Percentiles rank a stretch among this genome's conserved stretches.
Evolutionary conservation across 352 stramenopile genomes (phyloP).

Genomic region (Phytophthora nicotianae): DNA sequence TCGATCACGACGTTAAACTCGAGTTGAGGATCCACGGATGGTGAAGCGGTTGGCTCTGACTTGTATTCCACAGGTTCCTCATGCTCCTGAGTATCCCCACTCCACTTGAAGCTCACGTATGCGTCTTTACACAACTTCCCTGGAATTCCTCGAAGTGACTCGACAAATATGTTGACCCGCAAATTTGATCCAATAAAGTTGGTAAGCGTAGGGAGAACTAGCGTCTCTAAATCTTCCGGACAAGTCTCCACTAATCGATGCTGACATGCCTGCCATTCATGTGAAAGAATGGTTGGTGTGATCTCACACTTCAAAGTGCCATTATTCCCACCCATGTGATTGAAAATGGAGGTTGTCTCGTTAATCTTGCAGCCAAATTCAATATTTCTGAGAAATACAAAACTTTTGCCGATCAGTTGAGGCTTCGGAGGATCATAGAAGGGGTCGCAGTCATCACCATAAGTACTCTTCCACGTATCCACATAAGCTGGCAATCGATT

Average conservation of each 20-base stretch:
- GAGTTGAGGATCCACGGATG: constrained; percentile 65
- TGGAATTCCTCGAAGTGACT: constrained; percentile 62
- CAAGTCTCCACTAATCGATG: constrained; percentile 67
- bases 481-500: constrained; percentile 49
- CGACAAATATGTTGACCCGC: constrained; percentile 55
- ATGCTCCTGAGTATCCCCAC: constrained; percentile 3
- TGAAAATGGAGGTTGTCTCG: constrained; percentile 66
- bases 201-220: constrained; percentile 50
- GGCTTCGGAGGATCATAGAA: constrained; percentile 77
- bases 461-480: constrained; percentile 38
- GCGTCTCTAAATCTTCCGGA: constrained; percentile 39
- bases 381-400: constrained; percentile 68
- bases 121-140: constrained; percentile 77
- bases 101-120: constrained; percentile 66
- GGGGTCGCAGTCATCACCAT: constrained; percentile 58
- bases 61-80: constrained; percentile 38
- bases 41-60: constrained; percentile 48
- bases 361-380: constrained; percentile 66
- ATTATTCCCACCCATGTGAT: constrained; percentile 42
- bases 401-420: constrained; percentile 78
- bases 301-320: constrained; percentile 66
- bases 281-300: constrained; percentile 61
- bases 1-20: constrained; percentile 68
- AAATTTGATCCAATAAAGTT: constrained; percentile 62
- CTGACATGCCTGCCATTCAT: constrained; percentile 77